Conservation (phyloP, 495 filamentous ascomycete species). For the Aspergillus cavernicola region DNA sequence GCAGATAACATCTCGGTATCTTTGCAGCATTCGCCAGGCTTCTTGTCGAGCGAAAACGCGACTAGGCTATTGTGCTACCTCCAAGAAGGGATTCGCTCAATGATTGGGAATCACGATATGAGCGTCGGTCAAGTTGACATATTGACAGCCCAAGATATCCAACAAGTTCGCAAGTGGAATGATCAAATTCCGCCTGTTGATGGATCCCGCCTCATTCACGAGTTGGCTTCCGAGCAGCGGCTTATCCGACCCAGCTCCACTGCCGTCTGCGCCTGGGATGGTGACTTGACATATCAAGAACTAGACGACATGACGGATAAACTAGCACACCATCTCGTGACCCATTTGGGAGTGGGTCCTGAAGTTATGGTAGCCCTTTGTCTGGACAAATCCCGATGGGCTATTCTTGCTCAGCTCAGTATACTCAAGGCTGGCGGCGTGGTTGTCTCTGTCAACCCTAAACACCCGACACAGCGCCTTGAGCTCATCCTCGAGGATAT, state of each 20-base stretch:
- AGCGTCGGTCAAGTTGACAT: neutral
- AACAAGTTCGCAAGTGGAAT: constrained; percentile 5
- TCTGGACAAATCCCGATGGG: constrained; percentile 9
- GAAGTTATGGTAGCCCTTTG: constrained; percentile 8
- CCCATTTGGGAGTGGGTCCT: neutral
- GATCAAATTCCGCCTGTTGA: constrained; percentile 4
- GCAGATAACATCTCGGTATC: neutral
- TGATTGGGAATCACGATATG: neutral
- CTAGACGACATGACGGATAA: constrained; percentile 3
- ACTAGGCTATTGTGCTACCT: neutral
- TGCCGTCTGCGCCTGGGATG: constrained; percentile 24
- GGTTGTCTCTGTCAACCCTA: constrained; percentile 8
- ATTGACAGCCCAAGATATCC: neutral
- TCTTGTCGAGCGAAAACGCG: neutral
- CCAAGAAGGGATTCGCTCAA: neutral
- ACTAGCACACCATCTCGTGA: neutral
- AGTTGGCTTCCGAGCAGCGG: constrained; percentile 2
- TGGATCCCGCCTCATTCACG: neutral
- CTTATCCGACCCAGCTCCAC: neutral
- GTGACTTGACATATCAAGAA: constrained; percentile 27
- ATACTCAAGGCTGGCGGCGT: constrained; percentile 4
- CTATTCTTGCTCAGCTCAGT: constrained; percentile 8
- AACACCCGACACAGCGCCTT: constrained; percentile 9
- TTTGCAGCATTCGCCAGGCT: constrained; percentile 5
- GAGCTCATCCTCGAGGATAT: constrained; percentile 5